Evolutionary conservation across 2,329 filamentous ascomycete species (phyloP).

Genomic region (Monilinia vaccinii-corymbosi): DNA sequence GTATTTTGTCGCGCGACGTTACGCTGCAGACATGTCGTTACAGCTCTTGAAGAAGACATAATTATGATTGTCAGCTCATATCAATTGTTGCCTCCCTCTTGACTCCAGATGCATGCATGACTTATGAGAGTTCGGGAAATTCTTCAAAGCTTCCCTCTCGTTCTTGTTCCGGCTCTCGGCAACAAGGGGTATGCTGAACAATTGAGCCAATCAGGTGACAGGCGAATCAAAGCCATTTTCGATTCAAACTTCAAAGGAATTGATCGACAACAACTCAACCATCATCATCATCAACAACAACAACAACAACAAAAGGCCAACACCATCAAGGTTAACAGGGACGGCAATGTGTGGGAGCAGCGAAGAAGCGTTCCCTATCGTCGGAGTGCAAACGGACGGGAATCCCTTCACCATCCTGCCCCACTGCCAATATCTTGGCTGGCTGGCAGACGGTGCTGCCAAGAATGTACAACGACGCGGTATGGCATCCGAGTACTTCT

Average conservation of each 20-base stretch:
- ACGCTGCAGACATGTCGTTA: conserved; percentile 22
- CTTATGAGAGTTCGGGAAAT: neutral
- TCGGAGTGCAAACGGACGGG: neutral
- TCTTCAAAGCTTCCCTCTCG: conserved; percentile 4
- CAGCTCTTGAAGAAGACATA: conserved; percentile 26
- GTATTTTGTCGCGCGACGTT: conserved; percentile 18
- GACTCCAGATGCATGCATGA: neutral
- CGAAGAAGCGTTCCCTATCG: neutral
- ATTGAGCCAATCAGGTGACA: conserved; percentile 12
- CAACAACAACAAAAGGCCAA: too few species aligned
- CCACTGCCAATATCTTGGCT: neutral
- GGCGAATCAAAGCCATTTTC: conserved; percentile 11
- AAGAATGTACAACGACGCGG: neutral
- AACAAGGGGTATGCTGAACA: neutral
- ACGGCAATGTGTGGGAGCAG: neutral
- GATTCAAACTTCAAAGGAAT: neutral
- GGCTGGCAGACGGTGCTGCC: neutral
- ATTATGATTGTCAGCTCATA: conserved; percentile 23
- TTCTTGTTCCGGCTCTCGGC: conserved; percentile 3
- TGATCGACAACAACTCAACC: neutral
- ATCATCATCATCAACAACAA: neutral
- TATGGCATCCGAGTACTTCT: too few species aligned
- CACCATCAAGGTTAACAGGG: too few species aligned
- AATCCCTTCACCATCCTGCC: neutral
- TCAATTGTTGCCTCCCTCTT: conserved; percentile 12